These are phyloP conservation scores for Testicularia cyperi DNA, from an alignment of 1,284 basidiomycete species.

Conservation along the genomic window DNA sequence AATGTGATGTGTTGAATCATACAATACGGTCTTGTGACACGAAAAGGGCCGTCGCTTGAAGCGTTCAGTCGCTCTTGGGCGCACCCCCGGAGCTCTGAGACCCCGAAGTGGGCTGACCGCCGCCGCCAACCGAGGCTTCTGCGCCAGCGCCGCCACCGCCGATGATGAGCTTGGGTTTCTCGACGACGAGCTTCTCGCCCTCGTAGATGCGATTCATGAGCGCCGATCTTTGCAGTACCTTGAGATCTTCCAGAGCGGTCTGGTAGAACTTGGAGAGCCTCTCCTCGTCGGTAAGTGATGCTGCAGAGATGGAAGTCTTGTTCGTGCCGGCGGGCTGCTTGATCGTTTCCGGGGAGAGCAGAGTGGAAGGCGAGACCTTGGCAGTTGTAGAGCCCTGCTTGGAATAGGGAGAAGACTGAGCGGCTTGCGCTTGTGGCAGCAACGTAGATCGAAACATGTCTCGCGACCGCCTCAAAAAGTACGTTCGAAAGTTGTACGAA, in stretches of 20 bases:
- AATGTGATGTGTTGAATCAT: no score
- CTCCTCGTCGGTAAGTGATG: slow-evolving; percentile 24
- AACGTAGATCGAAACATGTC: slow-evolving; percentile 56
- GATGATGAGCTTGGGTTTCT: slow-evolving; percentile 48
- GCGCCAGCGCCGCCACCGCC: slow-evolving; percentile 44
- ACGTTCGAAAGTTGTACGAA: slow-evolving; percentile 60
- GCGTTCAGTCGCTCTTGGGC: slow-evolving; percentile 19
- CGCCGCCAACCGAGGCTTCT: slow-evolving; percentile 37
- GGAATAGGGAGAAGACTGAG: slow-evolving; percentile 43
- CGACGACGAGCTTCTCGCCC: slow-evolving; percentile 57
- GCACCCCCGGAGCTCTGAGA: slow-evolving; percentile 35
- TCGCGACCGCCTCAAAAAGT: slow-evolving; percentile 56
- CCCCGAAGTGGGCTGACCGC: slow-evolving; percentile 33
- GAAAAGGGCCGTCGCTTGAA: no score
- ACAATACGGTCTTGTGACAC: no score
- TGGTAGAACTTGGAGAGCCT: slow-evolving; percentile 48
- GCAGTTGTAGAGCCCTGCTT: slow-evolving; percentile 42
- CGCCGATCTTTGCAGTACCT: slow-evolving; percentile 54
- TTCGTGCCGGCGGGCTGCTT: slow-evolving; percentile 5
- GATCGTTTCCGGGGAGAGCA: slow-evolving; percentile 31
- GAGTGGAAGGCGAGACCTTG: slow-evolving; percentile 40
- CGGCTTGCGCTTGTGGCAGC: slow-evolving; percentile 29
- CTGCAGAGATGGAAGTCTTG: slow-evolving; percentile 27
- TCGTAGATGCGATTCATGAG: slow-evolving; percentile 57
- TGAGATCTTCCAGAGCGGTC: slow-evolving; percentile 49